phyloP scores from a whole-genome alignment of 352 stramenopile species.

The Globisporangium parvum region DNA sequence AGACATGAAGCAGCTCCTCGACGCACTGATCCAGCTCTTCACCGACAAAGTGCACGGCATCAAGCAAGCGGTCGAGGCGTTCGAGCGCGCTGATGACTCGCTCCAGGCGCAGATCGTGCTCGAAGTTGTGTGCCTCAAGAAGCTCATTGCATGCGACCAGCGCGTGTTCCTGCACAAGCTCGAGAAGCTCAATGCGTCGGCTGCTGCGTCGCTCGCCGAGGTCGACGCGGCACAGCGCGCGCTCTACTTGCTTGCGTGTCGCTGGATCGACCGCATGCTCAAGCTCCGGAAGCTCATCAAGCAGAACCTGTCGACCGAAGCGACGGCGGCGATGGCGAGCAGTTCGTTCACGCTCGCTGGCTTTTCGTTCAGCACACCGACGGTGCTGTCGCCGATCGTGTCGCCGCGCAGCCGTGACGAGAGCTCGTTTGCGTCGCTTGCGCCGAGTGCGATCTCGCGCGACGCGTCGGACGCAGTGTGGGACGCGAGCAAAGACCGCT shows the following conservation, averaged over 20 bases:
- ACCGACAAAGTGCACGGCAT: constrained; percentile 56
- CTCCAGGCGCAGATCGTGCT: constrained; percentile 59
- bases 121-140: constrained; percentile 56
- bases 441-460: constrained; percentile 35
- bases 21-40: constrained; percentile 45
- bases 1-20: constrained; percentile 30
- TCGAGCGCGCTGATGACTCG: constrained; percentile 42
- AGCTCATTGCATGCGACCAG: constrained; percentile 37
- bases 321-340: constrained; percentile 21
- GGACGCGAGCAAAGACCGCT: constrained; percentile 22
- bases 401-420: constrained; percentile 29
- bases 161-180: constrained; percentile 36
- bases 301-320: constrained; percentile 38
- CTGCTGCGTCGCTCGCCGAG: constrained; percentile 28
- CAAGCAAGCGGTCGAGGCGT: constrained; percentile 50
- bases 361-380: constrained; percentile 51
- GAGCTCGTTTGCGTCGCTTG: constrained; percentile 20
- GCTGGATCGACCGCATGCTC: constrained; percentile 70
- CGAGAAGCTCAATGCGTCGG: constrained; percentile 23
- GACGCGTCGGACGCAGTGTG: constrained; percentile 23
- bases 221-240: constrained; percentile 46
- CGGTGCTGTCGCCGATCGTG: constrained; percentile 32
- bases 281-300: constrained; percentile 71
- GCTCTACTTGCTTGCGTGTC: constrained; percentile 62
- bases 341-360: constrained; percentile 37